Evolutionary conservation across 2,329 filamentous ascomycete species (phyloP).

Genomic region (Hortaea werneckii): DNA sequence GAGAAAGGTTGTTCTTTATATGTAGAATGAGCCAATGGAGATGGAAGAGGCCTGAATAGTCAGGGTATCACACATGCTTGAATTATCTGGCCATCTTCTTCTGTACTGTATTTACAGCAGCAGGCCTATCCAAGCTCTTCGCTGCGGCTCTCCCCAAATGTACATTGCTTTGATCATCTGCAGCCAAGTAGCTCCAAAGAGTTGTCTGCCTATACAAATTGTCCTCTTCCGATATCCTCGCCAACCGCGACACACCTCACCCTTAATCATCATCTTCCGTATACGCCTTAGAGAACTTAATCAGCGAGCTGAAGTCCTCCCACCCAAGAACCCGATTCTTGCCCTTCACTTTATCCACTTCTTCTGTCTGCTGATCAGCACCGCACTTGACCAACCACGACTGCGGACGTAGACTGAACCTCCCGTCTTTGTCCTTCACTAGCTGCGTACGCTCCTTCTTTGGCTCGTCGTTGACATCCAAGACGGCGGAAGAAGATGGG

Average conservation of each 20-base stretch:
- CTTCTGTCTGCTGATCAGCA: conserved; percentile 3
- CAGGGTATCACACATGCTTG: too few relatives aligned
- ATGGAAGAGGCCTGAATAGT: too few relatives aligned
- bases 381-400: conserved; percentile 18
- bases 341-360: conserved; percentile 8
- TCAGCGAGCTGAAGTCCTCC: conserved; percentile 23
- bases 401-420: conserved; percentile 24
- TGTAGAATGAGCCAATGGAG: too few relatives aligned
- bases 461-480: neutral
- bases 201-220: neutral
- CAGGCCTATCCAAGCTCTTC: too few relatives aligned
- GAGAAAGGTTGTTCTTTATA: too few relatives aligned
- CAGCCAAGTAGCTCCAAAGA: too few relatives aligned
- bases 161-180: too few relatives aligned
- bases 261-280: conserved; percentile 21
- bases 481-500: neutral
- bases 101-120: too few relatives aligned
- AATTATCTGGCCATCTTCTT: too few relatives aligned
- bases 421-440: conserved; percentile 16
- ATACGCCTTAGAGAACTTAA: conserved; percentile 25
- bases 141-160: too few relatives aligned
- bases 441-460: conserved; percentile 22
- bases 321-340: conserved; percentile 20
- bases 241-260: neutral
- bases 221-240: neutral